Percentiles rank a stretch among this genome's conserved stretches.
phyloP scores from a whole-genome alignment of 352 stramenopile genomes.

The Peronospora destructor region DNA sequence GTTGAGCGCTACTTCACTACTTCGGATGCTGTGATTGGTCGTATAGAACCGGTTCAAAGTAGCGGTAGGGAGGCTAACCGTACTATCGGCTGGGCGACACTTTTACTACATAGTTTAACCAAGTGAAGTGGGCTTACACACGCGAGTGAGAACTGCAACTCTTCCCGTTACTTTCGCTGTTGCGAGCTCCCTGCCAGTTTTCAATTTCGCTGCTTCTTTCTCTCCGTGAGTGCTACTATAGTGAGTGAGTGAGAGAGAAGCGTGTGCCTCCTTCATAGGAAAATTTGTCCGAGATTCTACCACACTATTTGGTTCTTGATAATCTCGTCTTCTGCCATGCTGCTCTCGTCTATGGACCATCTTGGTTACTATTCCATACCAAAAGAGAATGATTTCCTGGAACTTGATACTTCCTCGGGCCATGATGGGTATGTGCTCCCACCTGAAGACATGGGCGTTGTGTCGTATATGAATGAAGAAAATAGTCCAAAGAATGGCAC shows the following conservation, averaged over 20 bases:
- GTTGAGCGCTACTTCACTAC: constrained; percentile 5
- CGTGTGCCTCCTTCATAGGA: constrained; percentile 12
- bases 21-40: constrained; percentile 5
- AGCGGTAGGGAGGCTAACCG: not conserved
- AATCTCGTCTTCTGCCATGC: constrained; percentile 30
- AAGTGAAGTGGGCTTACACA: not conserved
- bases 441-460: constrained; percentile 33
- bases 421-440: constrained; percentile 40
- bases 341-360: constrained; percentile 78
- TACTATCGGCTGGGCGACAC: constrained; percentile 8
- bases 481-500: constrained; percentile 80
- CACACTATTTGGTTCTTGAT: constrained; percentile 11
- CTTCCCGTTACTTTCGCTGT: constrained; percentile 25
- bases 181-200: constrained; percentile 7
- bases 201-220: constrained; percentile 21
- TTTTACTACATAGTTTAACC: not conserved
- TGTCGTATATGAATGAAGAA: constrained; percentile 64
- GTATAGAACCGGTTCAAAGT: constrained; percentile 3
- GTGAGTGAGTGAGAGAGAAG: constrained; percentile 13
- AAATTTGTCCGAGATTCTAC: constrained; percentile 6
- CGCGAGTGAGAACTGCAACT: constrained; percentile 16
- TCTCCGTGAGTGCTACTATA: constrained; percentile 22
- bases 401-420: constrained; percentile 46
- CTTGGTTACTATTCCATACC: constrained; percentile 78
- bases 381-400: constrained; percentile 61